Evolutionary conservation across 305 asterid species (phyloP).

Genomic region (Fraxinus angustifolia): DNA sequence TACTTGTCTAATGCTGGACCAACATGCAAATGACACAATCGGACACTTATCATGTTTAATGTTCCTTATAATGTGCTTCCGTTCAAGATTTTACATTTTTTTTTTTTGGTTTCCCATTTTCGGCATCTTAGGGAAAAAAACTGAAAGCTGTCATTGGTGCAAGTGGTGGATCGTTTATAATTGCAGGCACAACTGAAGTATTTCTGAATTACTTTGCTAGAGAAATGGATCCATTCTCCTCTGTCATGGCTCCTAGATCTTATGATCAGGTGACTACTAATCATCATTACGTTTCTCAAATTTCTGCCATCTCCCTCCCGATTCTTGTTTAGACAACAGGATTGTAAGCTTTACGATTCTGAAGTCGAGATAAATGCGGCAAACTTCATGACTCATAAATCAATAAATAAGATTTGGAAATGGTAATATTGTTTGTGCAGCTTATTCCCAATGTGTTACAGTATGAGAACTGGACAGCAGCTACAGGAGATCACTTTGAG

Average conservation of each 20-base stretch:
- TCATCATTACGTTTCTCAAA: neutral
- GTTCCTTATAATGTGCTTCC: neutral
- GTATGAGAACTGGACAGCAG: constrained; percentile 72
- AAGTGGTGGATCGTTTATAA: constrained; percentile 57
- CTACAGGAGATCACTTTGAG: constrained; percentile 55
- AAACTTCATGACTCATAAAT: neutral
- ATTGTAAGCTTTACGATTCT: neutral
- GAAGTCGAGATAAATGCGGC: neutral
- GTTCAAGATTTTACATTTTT: neutral
- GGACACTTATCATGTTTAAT: neutral
- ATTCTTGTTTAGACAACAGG: neutral
- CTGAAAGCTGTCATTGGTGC: constrained; percentile 60
- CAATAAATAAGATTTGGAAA: neutral
- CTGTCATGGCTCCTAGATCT: constrained; percentile 62
- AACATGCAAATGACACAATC: neutral
- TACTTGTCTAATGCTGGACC: neutral
- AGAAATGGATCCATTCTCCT: constrained; percentile 61
- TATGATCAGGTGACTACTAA: constrained; percentile 49
- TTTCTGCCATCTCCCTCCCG: neutral
- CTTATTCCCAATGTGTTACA: constrained; percentile 48
- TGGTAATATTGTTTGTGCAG: constrained; percentile 29
- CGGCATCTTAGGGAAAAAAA: constrained; percentile 32
- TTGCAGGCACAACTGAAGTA: constrained; percentile 53
- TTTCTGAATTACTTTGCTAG: constrained; percentile 41
- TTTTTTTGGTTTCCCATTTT: neutral